phyloP scores from a whole-genome alignment of 1,139 yeast species.

The Kluyveromyces marxianus region DNA sequence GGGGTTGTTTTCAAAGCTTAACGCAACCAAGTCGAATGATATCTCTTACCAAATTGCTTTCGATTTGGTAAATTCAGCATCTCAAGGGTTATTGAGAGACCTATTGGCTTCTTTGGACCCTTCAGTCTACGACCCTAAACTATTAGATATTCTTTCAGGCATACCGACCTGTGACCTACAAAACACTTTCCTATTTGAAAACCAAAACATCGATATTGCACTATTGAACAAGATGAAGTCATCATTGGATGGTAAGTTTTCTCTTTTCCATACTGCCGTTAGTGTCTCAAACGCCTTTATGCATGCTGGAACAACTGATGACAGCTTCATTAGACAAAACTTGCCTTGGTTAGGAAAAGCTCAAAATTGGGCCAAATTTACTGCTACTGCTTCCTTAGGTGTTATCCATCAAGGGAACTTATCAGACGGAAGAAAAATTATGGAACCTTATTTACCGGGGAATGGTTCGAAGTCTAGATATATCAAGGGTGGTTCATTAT shows the following conservation, averaged over 20 bases:
- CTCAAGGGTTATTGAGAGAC: conserved; percentile 79
- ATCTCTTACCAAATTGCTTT: conserved; percentile 92
- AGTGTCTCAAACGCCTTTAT: conserved; percentile 91
- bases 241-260: conserved; percentile 81
- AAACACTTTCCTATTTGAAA: conserved; percentile 77
- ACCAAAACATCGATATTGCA: conserved; percentile 79
- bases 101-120: conserved; percentile 42
- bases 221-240: conserved; percentile 78
- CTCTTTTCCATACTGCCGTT: conserved; percentile 92
- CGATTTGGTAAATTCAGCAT: conserved; percentile 84
- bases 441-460: conserved; percentile 90
- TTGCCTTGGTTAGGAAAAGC: conserved; percentile 97
- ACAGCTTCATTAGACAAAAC: conserved; percentile 82
- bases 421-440: conserved; percentile 79
- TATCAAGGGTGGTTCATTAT: conserved; percentile 93
- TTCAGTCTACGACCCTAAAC: conserved; percentile 41
- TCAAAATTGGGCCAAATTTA: conserved; percentile 94
- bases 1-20: conserved; percentile 53
- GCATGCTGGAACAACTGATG: conserved; percentile 97
- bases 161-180: conserved; percentile 92
- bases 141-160: conserved; percentile 74
- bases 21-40: conserved; percentile 32
- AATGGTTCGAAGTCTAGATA: conserved; percentile 64
- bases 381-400: conserved; percentile 97
- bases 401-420: conserved; percentile 94